A percentile compares a stretch with the other conserved stretches of the same genome.
phyloP scores from a whole-genome alignment of 768 basidiomycete genomes.

The Tylopilus plumbeoviolaceoides region DNA sequence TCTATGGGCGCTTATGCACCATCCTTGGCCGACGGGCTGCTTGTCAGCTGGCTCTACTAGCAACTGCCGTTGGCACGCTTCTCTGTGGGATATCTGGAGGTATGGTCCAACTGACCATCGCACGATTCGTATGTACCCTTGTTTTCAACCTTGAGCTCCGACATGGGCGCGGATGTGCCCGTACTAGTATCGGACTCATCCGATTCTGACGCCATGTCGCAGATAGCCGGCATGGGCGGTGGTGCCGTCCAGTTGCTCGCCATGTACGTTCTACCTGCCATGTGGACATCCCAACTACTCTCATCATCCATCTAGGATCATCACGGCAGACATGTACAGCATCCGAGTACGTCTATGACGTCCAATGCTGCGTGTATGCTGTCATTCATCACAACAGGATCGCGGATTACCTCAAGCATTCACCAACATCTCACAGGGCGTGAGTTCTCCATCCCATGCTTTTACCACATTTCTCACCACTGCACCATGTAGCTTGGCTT shows the following conservation, averaged over 20 bases:
- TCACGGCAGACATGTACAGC: slow-evolving; percentile 20
- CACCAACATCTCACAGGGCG: slow-evolving; percentile 26
- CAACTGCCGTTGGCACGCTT: slow-evolving; percentile 8
- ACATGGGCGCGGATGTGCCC: neutral
- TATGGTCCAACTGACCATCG: slow-evolving; percentile 11
- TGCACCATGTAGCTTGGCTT: slow-evolving; percentile 14
- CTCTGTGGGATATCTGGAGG: slow-evolving; percentile 8
- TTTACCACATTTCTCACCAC: neutral
- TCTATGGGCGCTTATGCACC: slow-evolving; percentile 17
- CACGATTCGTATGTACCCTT: slow-evolving; percentile 25
- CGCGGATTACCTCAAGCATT: slow-evolving; percentile 40
- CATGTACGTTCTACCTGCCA: slow-evolving; percentile 2
- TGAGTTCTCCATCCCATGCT: neutral
- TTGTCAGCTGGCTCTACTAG: slow-evolving; percentile 12
- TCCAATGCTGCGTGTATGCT: neutral
- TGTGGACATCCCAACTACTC: neutral
- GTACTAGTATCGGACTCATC: too few species aligned
- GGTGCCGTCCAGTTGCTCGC: slow-evolving; percentile 21
- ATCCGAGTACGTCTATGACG: slow-evolving; percentile 9
- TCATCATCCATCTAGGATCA: slow-evolving; percentile 9
- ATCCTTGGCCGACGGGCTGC: slow-evolving; percentile 13
- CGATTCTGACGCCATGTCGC: neutral
- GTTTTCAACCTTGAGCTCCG: neutral
- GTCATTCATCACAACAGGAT: neutral
- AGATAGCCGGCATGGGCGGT: slow-evolving; percentile 23